phyloP scores from a whole-genome alignment of 192 early-diverging fungal genomes.

The Mortierella alpina region DNA sequence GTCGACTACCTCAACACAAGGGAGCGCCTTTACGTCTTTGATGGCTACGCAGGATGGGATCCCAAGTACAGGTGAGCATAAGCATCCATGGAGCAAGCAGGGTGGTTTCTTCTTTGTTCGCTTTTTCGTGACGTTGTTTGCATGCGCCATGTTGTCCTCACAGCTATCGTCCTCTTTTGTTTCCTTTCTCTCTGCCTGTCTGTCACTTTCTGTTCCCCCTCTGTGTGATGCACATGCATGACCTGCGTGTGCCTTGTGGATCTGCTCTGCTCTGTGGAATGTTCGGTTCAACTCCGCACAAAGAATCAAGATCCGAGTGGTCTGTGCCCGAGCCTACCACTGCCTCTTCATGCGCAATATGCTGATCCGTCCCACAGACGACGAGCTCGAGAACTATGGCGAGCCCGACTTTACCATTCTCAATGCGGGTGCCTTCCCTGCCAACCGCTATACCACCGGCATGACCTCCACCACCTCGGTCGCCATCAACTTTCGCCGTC shows the following conservation, averaged over 20 bases:
- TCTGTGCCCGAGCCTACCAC: slow-evolving; percentile 96
- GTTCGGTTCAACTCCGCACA: neutral
- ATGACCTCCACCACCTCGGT: slow-evolving; percentile 97
- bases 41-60: slow-evolving; percentile 99
- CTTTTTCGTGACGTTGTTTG: neutral
- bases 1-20: slow-evolving; percentile 97
- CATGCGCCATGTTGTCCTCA: neutral
- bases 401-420: slow-evolving; percentile 98
- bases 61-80: slow-evolving; percentile 78
- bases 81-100: neutral
- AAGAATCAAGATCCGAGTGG: slow-evolving; percentile 97
- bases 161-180: neutral
- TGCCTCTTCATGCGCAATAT: slow-evolving; percentile 99
- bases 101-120: neutral
- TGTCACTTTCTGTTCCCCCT: neutral
- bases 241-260: neutral
- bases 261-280: neutral
- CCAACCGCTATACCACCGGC: slow-evolving; percentile 93
- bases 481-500: slow-evolving; percentile 90
- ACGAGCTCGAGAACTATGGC: slow-evolving; percentile 92
- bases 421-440: slow-evolving; percentile 96
- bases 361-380: slow-evolving; percentile 93
- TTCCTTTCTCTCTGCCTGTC: neutral
- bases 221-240: neutral
- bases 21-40: slow-evolving; percentile 94